phyloP scores from a whole-genome alignment of 805 yeast species.

The Spencermartinsiella europaea region DNA sequence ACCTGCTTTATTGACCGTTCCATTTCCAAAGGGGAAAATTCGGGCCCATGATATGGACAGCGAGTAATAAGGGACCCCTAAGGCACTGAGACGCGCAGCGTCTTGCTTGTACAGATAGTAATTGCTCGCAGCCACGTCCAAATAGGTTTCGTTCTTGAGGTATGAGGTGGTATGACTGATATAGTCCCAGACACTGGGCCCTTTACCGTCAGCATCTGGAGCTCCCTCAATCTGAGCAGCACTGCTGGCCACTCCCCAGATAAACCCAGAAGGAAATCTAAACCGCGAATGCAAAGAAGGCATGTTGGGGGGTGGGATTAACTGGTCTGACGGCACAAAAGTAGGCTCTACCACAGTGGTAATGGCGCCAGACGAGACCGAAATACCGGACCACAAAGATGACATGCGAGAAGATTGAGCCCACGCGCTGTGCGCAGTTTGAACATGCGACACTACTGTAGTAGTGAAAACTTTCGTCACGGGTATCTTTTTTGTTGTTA shows the following conservation, averaged over 20 bases:
- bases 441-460: background rate
- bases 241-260: constrained; percentile 34
- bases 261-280: constrained; percentile 16
- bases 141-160: constrained; percentile 15
- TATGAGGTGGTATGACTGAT: constrained; percentile 19
- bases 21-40: constrained; percentile 31
- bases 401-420: background rate
- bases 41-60: constrained; percentile 36
- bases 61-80: constrained; percentile 33
- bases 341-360: constrained; percentile 12
- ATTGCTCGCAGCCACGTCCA: constrained; percentile 31
- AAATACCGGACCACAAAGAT: constrained; percentile 17
- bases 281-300: constrained; percentile 6
- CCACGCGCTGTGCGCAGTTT: background rate
- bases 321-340: constrained; percentile 9
- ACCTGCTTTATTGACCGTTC: constrained; percentile 25
- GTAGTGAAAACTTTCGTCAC: background rate
- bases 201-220: constrained; percentile 31
- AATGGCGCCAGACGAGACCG: constrained; percentile 7
- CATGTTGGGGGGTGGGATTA: constrained; percentile 17
- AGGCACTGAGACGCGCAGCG: constrained; percentile 30
- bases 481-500: too few relatives aligned
- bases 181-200: constrained; percentile 32
- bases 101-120: constrained; percentile 35
- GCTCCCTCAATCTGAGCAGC: constrained; percentile 39